Percentiles rank a stretch among this genome's conserved stretches.
phyloP scores from a whole-genome alignment of 2,329 filamentous ascomycete genomes.

The Penicillium janthinellum region DNA sequence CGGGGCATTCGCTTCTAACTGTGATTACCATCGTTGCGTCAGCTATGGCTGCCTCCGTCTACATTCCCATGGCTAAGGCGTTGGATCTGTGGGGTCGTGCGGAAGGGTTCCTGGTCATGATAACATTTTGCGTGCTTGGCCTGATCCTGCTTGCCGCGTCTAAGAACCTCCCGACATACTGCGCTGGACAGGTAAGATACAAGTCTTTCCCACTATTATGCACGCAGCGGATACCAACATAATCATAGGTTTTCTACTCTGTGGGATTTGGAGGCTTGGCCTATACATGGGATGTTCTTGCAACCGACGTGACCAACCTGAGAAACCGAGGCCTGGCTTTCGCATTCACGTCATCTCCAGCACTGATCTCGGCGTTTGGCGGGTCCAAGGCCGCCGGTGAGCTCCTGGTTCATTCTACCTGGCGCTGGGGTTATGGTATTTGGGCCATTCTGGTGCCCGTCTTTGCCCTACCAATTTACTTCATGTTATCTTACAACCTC shows the following conservation, averaged over 20 bases:
- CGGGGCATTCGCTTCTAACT: conserved; percentile 14
- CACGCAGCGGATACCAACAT: not conserved
- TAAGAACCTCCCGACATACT: conserved; percentile 61
- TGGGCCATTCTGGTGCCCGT: conserved; percentile 64
- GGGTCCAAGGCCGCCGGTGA: conserved; percentile 56
- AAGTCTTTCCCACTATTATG: not conserved
- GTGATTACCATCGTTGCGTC: conserved; percentile 51
- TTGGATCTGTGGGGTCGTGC: conserved; percentile 65
- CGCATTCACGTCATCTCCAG: conserved; percentile 63
- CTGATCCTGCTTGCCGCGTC: conserved; percentile 65
- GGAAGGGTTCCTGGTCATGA: conserved; percentile 57
- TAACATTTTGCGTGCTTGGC: conserved; percentile 49
- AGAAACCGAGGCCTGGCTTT: conserved; percentile 63
- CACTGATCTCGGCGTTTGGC: conserved; percentile 64
- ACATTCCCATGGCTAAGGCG: conserved; percentile 64
- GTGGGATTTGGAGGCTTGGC: conserved; percentile 59
- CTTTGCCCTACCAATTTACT: conserved; percentile 58
- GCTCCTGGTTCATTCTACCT: conserved; percentile 55
- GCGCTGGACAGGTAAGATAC: conserved; percentile 48
- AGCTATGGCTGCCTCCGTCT: conserved; percentile 54
- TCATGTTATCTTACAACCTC: conserved; percentile 58
- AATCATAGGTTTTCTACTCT: conserved; percentile 40
- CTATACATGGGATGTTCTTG: conserved; percentile 61
- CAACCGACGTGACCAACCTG: conserved; percentile 63
- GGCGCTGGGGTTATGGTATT: conserved; percentile 64